These are phyloP conservation scores for Fraxinus americana DNA, from an alignment of 257 asterid genomes.

Conservation along the genomic window DNA sequence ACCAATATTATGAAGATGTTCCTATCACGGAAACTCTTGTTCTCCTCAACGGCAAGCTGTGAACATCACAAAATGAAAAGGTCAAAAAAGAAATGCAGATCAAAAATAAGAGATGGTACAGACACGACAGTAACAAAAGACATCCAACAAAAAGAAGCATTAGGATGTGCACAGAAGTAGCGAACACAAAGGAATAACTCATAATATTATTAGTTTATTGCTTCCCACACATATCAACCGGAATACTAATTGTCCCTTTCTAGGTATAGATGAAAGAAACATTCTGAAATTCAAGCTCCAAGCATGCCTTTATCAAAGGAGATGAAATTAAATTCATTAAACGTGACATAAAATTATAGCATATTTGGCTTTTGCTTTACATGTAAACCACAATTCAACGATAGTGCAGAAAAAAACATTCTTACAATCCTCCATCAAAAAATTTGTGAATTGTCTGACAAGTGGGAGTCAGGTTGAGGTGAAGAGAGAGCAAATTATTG, in stretches of 20 bases:
- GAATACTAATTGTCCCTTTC: no score
- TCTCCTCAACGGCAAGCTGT: slow-evolving; percentile 84
- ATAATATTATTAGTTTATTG: no score
- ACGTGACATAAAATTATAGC: not conserved
- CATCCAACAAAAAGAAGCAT: no score
- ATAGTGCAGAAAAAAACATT: not conserved
- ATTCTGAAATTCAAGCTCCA: not conserved
- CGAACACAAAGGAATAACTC: no score
- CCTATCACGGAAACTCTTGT: slow-evolving; percentile 71
- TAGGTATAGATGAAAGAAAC: no score
- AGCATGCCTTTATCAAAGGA: slow-evolving; percentile 19
- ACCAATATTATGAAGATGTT: slow-evolving; percentile 68
- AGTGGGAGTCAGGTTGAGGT: slow-evolving; percentile 10
- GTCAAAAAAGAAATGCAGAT: not conserved
- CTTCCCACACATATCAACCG: no score
- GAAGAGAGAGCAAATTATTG: not conserved
- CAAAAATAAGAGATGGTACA: not conserved
- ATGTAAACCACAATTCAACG: not conserved
- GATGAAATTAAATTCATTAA: slow-evolving; percentile 17
- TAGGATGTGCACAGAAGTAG: no score
- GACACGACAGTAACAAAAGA: not conserved
- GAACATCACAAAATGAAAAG: slow-evolving; percentile 4
- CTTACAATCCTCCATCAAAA: slow-evolving; percentile 21
- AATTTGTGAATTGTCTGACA: slow-evolving; percentile 20
- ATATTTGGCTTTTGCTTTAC: slow-evolving; percentile 21